Conservation (phyloP, 345 rosid species). For the Hirschfeldia incana region DNA sequence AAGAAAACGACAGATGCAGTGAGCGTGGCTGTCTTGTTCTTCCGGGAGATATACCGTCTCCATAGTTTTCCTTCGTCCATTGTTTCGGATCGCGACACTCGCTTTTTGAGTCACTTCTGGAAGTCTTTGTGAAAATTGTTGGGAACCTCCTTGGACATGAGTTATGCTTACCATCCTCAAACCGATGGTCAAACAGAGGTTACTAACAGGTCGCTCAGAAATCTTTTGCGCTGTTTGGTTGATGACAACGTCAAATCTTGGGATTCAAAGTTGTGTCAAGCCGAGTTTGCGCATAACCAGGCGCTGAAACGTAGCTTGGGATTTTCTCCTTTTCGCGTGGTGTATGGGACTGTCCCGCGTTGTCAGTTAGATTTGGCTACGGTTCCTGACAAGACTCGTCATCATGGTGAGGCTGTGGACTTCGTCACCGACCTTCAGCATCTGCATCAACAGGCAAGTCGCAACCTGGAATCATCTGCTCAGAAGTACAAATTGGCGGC, state of each 20-base stretch:
- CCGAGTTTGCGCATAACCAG: background rate
- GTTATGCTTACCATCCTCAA: background rate
- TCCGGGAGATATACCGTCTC: too few relatives aligned
- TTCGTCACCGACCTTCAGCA: background rate
- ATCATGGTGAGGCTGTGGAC: background rate
- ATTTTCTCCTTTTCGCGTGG: background rate
- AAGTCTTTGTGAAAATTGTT: background rate
- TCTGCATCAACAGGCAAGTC: background rate
- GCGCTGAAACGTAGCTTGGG: background rate
- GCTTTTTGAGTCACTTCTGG: background rate
- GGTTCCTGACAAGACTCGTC: background rate
- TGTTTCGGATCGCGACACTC: background rate
- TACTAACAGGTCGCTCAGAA: background rate
- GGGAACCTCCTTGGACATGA: background rate
- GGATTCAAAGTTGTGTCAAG: background rate
- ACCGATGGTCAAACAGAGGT: background rate
- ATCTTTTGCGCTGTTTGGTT: background rate
- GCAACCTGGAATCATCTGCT: too few relatives aligned
- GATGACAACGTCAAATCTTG: background rate
- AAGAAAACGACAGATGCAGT: too few relatives aligned
- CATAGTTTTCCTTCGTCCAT: too few relatives aligned
- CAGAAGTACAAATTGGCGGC: too few relatives aligned
- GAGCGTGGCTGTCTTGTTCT: too few relatives aligned
- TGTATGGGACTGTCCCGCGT: background rate
- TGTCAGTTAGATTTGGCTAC: background rate